phyloP scores from a whole-genome alignment of 2,329 filamentous ascomycete species.

The Ophiognomonia clavigignenti-juglandacearum region DNA sequence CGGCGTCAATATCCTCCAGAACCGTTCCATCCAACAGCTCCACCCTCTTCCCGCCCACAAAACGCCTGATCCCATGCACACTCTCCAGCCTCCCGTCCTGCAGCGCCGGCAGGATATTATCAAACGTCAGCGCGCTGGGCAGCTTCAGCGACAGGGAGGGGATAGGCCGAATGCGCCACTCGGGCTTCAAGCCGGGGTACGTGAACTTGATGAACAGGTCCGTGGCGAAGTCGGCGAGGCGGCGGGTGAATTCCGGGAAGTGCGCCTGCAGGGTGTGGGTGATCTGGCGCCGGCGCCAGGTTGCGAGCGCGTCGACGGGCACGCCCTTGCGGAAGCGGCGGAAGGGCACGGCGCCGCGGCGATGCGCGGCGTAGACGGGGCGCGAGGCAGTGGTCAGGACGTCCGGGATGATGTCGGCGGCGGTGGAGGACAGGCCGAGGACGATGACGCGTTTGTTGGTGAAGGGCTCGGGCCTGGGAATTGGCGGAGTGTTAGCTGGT shows the following conservation, averaged over 20 bases:
- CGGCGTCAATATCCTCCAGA: constrained; percentile 10
- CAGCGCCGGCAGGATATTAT: constrained; percentile 28
- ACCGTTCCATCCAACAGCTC: constrained; percentile 12
- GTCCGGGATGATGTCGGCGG: constrained; percentile 15
- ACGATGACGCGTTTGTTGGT: constrained; percentile 15
- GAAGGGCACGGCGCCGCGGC: constrained; percentile 13
- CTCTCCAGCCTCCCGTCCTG: constrained; percentile 13
- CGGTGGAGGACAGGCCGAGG: constrained; percentile 16
- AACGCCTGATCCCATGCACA: constrained; percentile 9
- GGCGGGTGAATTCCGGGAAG: constrained; percentile 18
- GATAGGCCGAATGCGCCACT: constrained; percentile 23
- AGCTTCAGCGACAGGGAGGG: constrained; percentile 14
- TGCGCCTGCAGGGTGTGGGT: constrained; percentile 8
- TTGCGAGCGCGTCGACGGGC: constrained; percentile 17
- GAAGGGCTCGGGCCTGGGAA: constrained; percentile 11
- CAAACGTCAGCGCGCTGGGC: constrained; percentile 21
- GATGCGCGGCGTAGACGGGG: constrained; percentile 17
- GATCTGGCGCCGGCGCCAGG: constrained; percentile 22
- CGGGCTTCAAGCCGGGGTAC: constrained; percentile 22
- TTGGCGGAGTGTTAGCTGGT: not conserved
- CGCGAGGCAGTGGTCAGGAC: constrained; percentile 12
- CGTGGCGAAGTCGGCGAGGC: constrained; percentile 2
- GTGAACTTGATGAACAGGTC: not conserved
- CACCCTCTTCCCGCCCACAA: constrained; percentile 12
- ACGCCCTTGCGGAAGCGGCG: constrained; percentile 10